These are phyloP conservation scores for Lipomyces kockii DNA, from an alignment of 805 yeast genomes.

Conservation along the genomic window DNA sequence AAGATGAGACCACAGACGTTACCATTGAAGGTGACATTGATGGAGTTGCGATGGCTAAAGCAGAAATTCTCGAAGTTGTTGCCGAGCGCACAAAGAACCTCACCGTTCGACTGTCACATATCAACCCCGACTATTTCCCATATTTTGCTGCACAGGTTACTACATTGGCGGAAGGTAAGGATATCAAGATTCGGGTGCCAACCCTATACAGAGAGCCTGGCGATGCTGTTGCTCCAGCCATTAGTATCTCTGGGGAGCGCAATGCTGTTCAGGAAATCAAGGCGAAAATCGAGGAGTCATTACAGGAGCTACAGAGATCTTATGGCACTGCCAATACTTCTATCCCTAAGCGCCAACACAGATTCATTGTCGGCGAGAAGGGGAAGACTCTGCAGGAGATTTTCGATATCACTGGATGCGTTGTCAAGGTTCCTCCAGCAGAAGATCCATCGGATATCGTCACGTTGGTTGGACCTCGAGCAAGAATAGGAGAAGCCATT, in stretches of 20 bases:
- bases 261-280: constrained; percentile 63
- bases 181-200: constrained; percentile 37
- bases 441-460: constrained; percentile 51
- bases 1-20: constrained; percentile 64
- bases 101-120: constrained; percentile 33
- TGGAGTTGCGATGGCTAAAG: constrained; percentile 76
- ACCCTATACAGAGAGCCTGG: constrained; percentile 3
- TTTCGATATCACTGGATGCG: constrained; percentile 43
- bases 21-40: constrained; percentile 82
- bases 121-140: constrained; percentile 40
- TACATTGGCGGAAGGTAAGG: constrained; percentile 45
- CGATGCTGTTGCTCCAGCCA: constrained; percentile 43
- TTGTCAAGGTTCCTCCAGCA: constrained; percentile 51
- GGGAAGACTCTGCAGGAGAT: constrained; percentile 49
- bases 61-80: constrained; percentile 71
- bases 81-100: constrained; percentile 51
- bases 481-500: constrained; percentile 64
- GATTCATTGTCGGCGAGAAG: constrained; percentile 53
- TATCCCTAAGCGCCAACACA: constrained; percentile 70
- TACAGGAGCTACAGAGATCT: constrained; percentile 52
- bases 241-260: constrained; percentile 72
- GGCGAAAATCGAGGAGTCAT: constrained; percentile 52
- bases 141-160: constrained; percentile 46
- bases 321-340: constrained; percentile 60
- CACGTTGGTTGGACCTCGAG: constrained; percentile 61